Base-by-base conservation (phyloP, 331 rosid genomes). In the Rhamnella rubrinervis region DNA sequence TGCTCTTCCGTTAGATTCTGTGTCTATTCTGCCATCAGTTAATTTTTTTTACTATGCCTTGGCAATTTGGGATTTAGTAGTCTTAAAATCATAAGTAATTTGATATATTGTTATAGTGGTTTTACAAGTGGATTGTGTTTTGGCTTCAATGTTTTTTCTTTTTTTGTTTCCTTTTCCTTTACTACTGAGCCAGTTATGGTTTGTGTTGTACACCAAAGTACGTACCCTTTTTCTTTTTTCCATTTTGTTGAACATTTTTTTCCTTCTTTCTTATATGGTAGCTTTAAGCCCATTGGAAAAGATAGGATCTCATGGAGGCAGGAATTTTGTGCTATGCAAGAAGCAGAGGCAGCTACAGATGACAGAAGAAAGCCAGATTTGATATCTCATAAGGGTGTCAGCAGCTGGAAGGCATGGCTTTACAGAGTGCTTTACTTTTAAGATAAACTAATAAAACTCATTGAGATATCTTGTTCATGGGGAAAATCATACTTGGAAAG, bases 261-360 rank as follows among this genome's bases (percentile, higher is more conserved):
- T 68, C n/a, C 28, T 18, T 68, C 49, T 28, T 17, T 59, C 62
- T 61, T 55, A 4, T 79, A 59, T 68, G 37, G 80, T 78, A 91
- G 97, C 85, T 67, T 66, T 87, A 72, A 87, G 66, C 70, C 92
- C 89, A 19, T 35, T 38, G 86, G 92, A 88, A 50, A n/a, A 73
- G 15, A 84, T 92, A 55, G 95, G 95, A 64, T 70, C 81, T 68
- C 67, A 69, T 47, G 90, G 83, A 13, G 86, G 38, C 2, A 75
- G 90, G 78, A 84, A 74, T 61, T 87, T 92, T 74, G 63, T 78
- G 78, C 77, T 92, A 47, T 75, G 81, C 80, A 89, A 82, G 82
- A 84, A 82, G 62, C 82, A 81, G 65, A 75, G 7, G 26, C 44
- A 55, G 38, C 11, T 70, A 31, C 68, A 75, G 19, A 75, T 72